Conservation (phyloP, 225 moss, liverwort and hornwort genomes). For the Marchantia polymorpha region DNA sequence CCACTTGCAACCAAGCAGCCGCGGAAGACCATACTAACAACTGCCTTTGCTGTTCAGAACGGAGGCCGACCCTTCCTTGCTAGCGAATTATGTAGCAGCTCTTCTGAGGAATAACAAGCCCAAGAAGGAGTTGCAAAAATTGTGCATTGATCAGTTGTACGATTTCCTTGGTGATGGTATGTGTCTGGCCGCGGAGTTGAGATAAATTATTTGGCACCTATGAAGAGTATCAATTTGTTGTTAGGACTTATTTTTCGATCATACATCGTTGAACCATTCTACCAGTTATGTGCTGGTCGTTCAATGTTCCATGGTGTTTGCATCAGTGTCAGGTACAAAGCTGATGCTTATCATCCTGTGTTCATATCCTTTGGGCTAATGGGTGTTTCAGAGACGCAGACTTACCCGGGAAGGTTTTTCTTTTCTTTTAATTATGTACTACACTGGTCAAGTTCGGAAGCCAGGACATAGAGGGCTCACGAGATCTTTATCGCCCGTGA, state of each 20-base stretch:
- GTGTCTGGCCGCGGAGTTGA: constrained; percentile 17
- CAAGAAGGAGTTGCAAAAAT: constrained; percentile 83
- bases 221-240: background rate
- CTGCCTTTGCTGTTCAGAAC: constrained; percentile 56
- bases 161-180: constrained; percentile 96
- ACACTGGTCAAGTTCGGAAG: no score
- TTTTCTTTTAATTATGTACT: background rate
- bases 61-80: constrained; percentile 87
- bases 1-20: background rate
- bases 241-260: background rate
- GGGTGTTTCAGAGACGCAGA: background rate
- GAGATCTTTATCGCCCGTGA: no score
- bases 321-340: background rate
- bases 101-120: constrained; percentile 90
- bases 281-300: background rate
- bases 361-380: no score
- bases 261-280: background rate
- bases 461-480: no score
- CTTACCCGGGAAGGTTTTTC: background rate
- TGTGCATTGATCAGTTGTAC: constrained; percentile 84
- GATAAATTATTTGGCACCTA: background rate
- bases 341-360: background rate
- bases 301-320: constrained; percentile 3
- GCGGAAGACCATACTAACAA: background rate
- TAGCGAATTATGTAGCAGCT: constrained; percentile 90